Percentiles rank a stretch among this genome's conserved stretches.
Evolutionary conservation across 2,329 filamentous ascomycete species (phyloP).

Genomic region (Colletotrichum liaoningense): DNA sequence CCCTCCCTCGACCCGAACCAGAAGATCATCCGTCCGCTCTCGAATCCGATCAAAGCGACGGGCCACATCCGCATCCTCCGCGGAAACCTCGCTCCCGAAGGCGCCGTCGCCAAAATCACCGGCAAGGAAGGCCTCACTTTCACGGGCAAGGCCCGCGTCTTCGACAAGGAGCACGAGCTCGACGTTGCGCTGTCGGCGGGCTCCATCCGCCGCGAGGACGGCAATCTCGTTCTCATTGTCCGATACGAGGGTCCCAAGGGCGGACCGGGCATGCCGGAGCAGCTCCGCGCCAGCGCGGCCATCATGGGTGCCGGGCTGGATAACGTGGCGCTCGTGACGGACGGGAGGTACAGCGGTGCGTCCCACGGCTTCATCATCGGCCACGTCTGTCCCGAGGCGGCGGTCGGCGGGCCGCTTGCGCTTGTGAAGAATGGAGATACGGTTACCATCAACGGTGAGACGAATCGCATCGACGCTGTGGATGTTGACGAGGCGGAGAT

Average conservation of each 20-base stretch:
- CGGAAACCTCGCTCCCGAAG: constrained; percentile 89
- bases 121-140: constrained; percentile 92
- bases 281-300: constrained; percentile 86
- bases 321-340: constrained; percentile 91
- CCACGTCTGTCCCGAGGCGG: constrained; percentile 91
- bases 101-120: constrained; percentile 95
- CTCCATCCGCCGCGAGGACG: constrained; percentile 62
- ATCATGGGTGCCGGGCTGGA: constrained; percentile 92
- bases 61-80: constrained; percentile 90
- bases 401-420: constrained; percentile 88
- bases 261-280: constrained; percentile 96
- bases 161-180: constrained; percentile 86
- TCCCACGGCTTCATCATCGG: constrained; percentile 94
- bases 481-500: constrained; percentile 79
- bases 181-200: constrained; percentile 80
- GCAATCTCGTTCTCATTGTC: constrained; percentile 90
- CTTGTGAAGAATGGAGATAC: constrained; percentile 83
- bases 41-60: constrained; percentile 79
- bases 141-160: constrained; percentile 83
- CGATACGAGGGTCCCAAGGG: constrained; percentile 95
- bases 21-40: constrained; percentile 82
- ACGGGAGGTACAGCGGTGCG: constrained; percentile 89
- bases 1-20: constrained; percentile 84
- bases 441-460: constrained; percentile 87
- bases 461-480: constrained; percentile 76